Percentiles rank a stretch among this genome's conserved stretches.
phyloP scores from a whole-genome alignment of 1,284 basidiomycete genomes.

The Leccinum pachyderme region DNA sequence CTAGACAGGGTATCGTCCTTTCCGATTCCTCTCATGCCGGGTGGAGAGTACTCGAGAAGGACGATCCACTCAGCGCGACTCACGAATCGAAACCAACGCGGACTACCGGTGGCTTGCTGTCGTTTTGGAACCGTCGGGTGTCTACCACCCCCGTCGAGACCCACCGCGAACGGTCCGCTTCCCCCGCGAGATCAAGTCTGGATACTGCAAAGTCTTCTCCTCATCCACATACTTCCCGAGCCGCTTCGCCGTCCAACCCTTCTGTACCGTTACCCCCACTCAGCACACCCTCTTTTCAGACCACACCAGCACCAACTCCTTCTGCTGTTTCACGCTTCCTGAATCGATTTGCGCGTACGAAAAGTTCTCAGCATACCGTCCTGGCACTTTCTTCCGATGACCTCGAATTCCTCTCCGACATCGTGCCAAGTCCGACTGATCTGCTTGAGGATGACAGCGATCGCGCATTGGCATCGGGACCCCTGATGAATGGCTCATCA shows the following conservation, averaged over 20 bases:
- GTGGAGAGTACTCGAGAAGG: conserved; percentile 60
- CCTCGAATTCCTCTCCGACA: conserved; percentile 72
- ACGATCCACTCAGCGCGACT: conserved; percentile 20
- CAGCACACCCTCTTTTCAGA: conserved; percentile 8
- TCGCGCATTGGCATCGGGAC: conserved; percentile 34
- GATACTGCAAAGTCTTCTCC: conserved; percentile 29
- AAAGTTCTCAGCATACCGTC: conserved; percentile 44
- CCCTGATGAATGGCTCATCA: conserved; percentile 42
- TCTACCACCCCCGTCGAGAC: conserved; percentile 20
- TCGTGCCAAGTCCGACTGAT: conserved; percentile 57
- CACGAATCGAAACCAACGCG: conserved; percentile 47
- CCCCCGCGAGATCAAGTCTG: conserved; percentile 35
- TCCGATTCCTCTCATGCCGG: conserved; percentile 57
- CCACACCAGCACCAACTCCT: conserved; percentile 32
- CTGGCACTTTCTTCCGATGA: conserved; percentile 68
- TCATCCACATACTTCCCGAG: conserved; percentile 14
- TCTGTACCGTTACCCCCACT: conserved; percentile 6
- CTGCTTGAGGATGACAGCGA: conserved; percentile 38
- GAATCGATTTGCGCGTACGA: conserved; percentile 59
- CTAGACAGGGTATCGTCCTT: conserved; percentile 41
- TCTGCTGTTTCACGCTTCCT: conserved; percentile 73
- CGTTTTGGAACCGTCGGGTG: conserved; percentile 60
- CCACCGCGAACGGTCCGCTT: conserved; percentile 23
- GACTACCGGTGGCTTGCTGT: conserved; percentile 54
- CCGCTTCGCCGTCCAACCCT: conserved; percentile 21